Percentiles rank a stretch among this genome's conserved stretches.
phyloP scores from a whole-genome alignment of 106 monocot genomes.

The Hemerocallis citrina region DNA sequence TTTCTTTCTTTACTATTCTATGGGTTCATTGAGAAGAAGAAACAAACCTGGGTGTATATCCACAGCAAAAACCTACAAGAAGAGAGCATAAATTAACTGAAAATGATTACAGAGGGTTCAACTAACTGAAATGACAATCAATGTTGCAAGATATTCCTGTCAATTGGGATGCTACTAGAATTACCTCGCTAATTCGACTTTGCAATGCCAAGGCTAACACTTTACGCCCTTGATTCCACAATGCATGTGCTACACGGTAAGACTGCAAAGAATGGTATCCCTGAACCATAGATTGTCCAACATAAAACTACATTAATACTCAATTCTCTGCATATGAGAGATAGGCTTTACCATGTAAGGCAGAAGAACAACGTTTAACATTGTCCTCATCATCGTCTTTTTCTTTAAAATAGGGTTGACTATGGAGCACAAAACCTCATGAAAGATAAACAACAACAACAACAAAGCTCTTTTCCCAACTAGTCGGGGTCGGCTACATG shows the following conservation, averaged over 20 bases:
- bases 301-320: too few species aligned
- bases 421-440: too few species aligned
- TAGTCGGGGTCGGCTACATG: too few species aligned
- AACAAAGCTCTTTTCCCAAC: too few species aligned
- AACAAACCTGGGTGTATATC: conserved; percentile 88
- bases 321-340: too few species aligned
- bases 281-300: too few species aligned
- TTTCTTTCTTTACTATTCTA: background rate
- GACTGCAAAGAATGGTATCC: conserved; percentile 94
- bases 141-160: background rate
- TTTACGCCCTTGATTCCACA: conserved; percentile 82
- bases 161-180: too few species aligned
- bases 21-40: background rate
- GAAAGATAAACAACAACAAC: too few species aligned
- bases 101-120: background rate
- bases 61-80: conserved; percentile 71
- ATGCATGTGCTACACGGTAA: conserved; percentile 84
- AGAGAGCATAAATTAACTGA: conserved; percentile 1
- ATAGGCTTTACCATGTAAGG: too few species aligned
- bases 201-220: conserved; percentile 87
- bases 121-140: background rate
- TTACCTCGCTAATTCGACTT: conserved; percentile 91
- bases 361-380: too few species aligned
- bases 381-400: too few species aligned
- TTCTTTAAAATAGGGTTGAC: too few species aligned